phyloP scores from a whole-genome alignment of 768 basidiomycete species.

The Holtermanniella nyarrowii region DNA sequence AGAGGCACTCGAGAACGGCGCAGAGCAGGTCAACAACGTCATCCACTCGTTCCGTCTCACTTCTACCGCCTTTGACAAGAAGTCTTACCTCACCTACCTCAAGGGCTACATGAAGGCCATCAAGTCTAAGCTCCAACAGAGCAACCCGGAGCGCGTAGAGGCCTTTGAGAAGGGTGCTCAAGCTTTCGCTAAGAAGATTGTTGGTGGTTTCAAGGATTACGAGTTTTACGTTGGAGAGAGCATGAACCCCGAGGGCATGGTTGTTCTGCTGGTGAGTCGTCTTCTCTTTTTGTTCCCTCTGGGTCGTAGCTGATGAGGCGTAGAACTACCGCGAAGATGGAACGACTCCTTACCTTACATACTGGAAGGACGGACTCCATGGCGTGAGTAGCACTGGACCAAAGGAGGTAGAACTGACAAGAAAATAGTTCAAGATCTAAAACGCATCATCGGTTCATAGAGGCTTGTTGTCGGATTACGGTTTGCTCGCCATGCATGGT shows the following conservation, averaged over 20 bases:
- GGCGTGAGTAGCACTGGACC: conserved; percentile 39
- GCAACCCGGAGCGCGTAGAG: conserved; percentile 53
- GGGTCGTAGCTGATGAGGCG: background rate
- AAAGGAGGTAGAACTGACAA: background rate
- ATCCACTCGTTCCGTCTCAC: conserved; percentile 84
- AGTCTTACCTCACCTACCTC: conserved; percentile 66
- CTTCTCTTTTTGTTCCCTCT: background rate
- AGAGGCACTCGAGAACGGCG: conserved; percentile 71
- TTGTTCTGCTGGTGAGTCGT: conserved; percentile 58
- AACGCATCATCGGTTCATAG: background rate
- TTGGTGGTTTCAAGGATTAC: conserved; percentile 82
- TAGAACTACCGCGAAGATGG: conserved; percentile 65
- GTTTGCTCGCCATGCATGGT: too few relatives aligned
- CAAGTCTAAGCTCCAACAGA: conserved; percentile 54
- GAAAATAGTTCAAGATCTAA: background rate
- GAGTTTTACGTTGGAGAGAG: conserved; percentile 58
- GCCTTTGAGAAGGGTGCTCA: conserved; percentile 74
- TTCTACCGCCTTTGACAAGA: conserved; percentile 76
- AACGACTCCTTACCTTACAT: conserved; percentile 69
- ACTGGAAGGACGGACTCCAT: conserved; percentile 94
- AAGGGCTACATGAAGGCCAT: conserved; percentile 95
- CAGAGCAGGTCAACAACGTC: conserved; percentile 74
- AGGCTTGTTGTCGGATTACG: background rate
- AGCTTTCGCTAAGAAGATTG: conserved; percentile 73
- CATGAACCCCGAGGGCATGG: conserved; percentile 76